phyloP scores from a whole-genome alignment of 768 basidiomycete genomes.

The Tubosaeta sp. region DNA sequence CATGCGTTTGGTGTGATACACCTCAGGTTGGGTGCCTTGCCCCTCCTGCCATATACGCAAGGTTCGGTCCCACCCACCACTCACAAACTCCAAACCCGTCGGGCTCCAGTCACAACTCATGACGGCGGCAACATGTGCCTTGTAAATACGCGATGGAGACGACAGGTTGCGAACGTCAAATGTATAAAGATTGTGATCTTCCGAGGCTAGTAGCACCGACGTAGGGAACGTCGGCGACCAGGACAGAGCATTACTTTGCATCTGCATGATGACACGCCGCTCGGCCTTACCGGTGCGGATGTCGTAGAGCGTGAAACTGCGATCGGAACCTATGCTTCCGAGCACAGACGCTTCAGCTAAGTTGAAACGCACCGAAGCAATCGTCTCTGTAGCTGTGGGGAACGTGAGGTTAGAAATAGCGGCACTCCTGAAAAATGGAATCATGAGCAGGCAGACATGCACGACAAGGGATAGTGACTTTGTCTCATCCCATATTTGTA shows the following conservation, averaged over 20 bases:
- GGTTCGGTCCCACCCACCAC: slow-evolving; percentile 95
- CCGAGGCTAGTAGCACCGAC: slow-evolving; percentile 87
- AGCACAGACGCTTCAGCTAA: slow-evolving; percentile 90
- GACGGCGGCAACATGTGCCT: slow-evolving; percentile 94
- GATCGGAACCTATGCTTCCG: slow-evolving; percentile 92
- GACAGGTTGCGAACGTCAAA: slow-evolving; percentile 89
- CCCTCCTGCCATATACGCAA: slow-evolving; percentile 91
- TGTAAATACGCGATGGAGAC: slow-evolving; percentile 88
- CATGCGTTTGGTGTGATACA: slow-evolving; percentile 99
- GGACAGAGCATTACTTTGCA: slow-evolving; percentile 83
- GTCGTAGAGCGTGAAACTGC: slow-evolving; percentile 95
- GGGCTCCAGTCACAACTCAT: slow-evolving; percentile 98
- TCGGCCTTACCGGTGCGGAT: slow-evolving; percentile 97
- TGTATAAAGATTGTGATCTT: slow-evolving; percentile 97
- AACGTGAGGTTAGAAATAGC: slow-evolving; percentile 86
- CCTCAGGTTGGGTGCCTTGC: slow-evolving; percentile 74
- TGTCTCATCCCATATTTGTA: slow-evolving; percentile 98
- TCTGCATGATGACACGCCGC: slow-evolving; percentile 87
- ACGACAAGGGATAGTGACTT: slow-evolving; percentile 44
- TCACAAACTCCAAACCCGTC: slow-evolving; percentile 92
- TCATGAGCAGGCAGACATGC: slow-evolving; percentile 4
- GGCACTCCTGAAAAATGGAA: slow-evolving; percentile 52
- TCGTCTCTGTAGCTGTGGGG: slow-evolving; percentile 82
- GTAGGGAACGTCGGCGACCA: slow-evolving; percentile 99
- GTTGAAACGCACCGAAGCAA: slow-evolving; percentile 88